Base-by-base conservation (phyloP, 1,284 basidiomycete genomes). In the Puccinia horiana region DNA sequence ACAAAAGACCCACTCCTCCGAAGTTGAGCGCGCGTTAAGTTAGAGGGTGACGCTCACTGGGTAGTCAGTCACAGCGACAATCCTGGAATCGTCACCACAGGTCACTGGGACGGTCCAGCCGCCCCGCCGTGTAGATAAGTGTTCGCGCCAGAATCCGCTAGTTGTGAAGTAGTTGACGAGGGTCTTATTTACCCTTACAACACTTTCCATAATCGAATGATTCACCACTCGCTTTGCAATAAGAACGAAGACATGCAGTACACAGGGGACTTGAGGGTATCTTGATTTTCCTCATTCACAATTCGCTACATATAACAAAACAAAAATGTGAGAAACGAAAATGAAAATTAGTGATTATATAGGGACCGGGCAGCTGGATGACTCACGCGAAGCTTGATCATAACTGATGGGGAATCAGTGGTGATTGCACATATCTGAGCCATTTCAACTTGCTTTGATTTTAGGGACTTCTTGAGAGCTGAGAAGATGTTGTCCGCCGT, bases 391-490 rank as follows among this genome's bases (percentile, higher is more conserved):
- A 78, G 35, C n/a, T n/a, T n/a, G n/a, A n/a, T n/a, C n/a, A n/a
- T n/a, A n/a, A n/a, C n/a, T n/a, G n/a, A n/a, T n/a, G 74, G 54
- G 20, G 76, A 65, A 54, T 78, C 76, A 16, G 76, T 78, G 4
- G 49, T 61, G 23, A 78, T 9, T 78, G 37, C 58, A 78, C 44
- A 42, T 9, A 49, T 67, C 11, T 65, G 37, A 40, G n/a, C 56
- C 1, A 58, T 1, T 3, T 35, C 56, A 44, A 76, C 5, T 37
- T 76, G 26, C 18, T 54, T 58, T 78, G n/a, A n/a, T n/a, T n/a
- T n/a, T n/a, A n/a, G n/a, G n/a, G n/a, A n/a, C n/a, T n/a, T n/a
- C n/a, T n/a, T 35, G 20, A 78, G 76, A 20, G 58, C 76, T 18
- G 32, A 40, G 18, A 47, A 11, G 26, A 67, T 44, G 42, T 67